Base-by-base conservation (phyloP, 495 filamentous ascomycete species). In the Aspergillus baeticus region DNA sequence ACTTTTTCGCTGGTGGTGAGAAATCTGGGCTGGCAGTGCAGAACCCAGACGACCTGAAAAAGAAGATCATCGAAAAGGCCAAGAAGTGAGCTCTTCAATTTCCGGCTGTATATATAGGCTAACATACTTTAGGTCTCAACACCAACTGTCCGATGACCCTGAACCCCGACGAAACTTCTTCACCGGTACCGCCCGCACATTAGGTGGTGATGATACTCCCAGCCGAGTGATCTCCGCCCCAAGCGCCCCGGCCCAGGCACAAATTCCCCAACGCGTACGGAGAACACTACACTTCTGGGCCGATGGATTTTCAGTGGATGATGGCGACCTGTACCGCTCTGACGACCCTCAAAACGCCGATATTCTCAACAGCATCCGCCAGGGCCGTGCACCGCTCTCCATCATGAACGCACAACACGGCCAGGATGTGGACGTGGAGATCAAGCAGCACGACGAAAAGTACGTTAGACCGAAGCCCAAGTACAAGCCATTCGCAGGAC, bases 21-120 rank as follows among this genome's bases (percentile, higher is more conserved):
- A 98, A 98, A 74, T 96, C 92, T 20, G 95, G 92, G 6, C 73
- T 98, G 26, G 95, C 94, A 3, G 92, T 98, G 51, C 90, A 97
- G 68, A 92, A 98, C 67, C 94, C 94, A 0, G 77, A 82, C 48
- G 88, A 87, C 55, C 74, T 87, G 14, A 83, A 84, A 63, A 83
- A 82, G 66, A 84, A 94, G 67, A 90, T 98, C 51, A 73, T 98
- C 18, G 84, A 91, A 60, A 88, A 89, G 61, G 94, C 93, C 10
- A 84, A 80, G 66, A 83, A 80, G 91, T 96, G 81, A 63, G 80
- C 54, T 18, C 17, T 21, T 54, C n/a, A 3, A 14, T 5, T 13
- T 55, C 13, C 7, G 10, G 2, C 29, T 15, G n/a, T 48, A 15
- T 18, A 31, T 35, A 37, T 5, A 23, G 17, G 42, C 55, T 64